A percentile compares a stretch with the other conserved stretches of the same genome.
phyloP scores from a whole-genome alignment of 78 protist species.

The Speleostelium caveatum region DNA sequence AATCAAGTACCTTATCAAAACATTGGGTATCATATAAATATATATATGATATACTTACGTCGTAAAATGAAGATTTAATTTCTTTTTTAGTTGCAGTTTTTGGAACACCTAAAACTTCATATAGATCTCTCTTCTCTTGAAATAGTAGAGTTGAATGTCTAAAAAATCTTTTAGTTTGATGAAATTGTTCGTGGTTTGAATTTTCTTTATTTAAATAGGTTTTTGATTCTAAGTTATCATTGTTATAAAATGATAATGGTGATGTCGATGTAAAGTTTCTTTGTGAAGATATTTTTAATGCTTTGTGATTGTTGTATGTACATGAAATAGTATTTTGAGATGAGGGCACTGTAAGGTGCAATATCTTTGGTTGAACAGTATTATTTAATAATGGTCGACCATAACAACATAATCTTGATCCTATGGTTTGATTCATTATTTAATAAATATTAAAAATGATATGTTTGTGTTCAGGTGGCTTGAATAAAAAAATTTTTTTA shows the following conservation, averaged over 20 bases:
- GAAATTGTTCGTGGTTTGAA: neutral
- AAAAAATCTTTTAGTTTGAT: constrained; percentile 11
- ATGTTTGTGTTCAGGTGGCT: too few relatives aligned
- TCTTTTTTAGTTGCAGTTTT: constrained; percentile 41
- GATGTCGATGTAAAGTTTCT: neutral
- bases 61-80: constrained; percentile 79
- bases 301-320: too few relatives aligned
- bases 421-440: too few relatives aligned
- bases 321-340: too few relatives aligned
- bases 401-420: too few relatives aligned
- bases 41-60: constrained; percentile 10
- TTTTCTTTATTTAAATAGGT: neutral
- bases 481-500: too few relatives aligned
- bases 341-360: too few relatives aligned
- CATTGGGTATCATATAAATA: too few relatives aligned
- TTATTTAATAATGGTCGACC: too few relatives aligned
- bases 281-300: neutral
- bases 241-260: neutral
- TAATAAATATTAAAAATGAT: too few relatives aligned
- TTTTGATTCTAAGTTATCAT: neutral
- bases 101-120: constrained; percentile 69
- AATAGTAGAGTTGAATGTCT: constrained; percentile 29
- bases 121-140: constrained; percentile 69
- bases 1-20: neutral
- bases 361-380: too few relatives aligned